Evolutionary conservation across 192 early-diverging fungal genomes (phyloP).

Genomic region (Coemansia sp.): DNA sequence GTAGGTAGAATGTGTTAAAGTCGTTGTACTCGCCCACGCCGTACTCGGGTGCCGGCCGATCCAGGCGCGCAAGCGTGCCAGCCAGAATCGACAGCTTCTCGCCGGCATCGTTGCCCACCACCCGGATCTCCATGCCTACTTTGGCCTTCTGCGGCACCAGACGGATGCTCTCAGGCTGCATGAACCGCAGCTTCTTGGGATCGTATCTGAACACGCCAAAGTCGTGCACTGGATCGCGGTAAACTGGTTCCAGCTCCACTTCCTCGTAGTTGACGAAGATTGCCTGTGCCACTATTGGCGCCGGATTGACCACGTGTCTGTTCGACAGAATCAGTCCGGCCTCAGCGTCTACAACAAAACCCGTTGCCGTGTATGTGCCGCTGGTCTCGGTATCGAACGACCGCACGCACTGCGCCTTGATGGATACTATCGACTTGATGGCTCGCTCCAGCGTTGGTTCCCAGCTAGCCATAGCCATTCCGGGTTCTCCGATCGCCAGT

Average conservation of each 20-base stretch:
- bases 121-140: constrained; percentile 77
- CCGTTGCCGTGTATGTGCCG: constrained; percentile 70
- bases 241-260: constrained; percentile 71
- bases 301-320: constrained; percentile 76
- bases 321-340: constrained; percentile 76
- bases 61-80: constrained; percentile 72
- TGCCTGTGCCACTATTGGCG: constrained; percentile 69
- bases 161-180: constrained; percentile 39
- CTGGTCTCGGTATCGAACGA: constrained; percentile 80
- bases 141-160: constrained; percentile 73
- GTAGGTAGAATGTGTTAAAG: constrained; percentile 84
- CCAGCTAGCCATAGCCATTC: constrained; percentile 52
- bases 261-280: constrained; percentile 78
- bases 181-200: constrained; percentile 55
- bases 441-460: constrained; percentile 71
- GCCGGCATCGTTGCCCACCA: constrained; percentile 79
- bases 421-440: constrained; percentile 75
- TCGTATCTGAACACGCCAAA: constrained; percentile 82
- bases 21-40: constrained; percentile 75
- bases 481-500: constrained; percentile 12
- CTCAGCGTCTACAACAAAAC: constrained; percentile 75
- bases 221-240: constrained; percentile 82
- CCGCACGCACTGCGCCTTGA: constrained; percentile 74
- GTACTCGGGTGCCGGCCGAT: constrained; percentile 75
- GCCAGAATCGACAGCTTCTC: constrained; percentile 80